Evolutionary conservation across 805 yeast species (phyloP), one percentile per base, ranked within the genome.

Genomic region (Kuraishia floccosa): DNA sequence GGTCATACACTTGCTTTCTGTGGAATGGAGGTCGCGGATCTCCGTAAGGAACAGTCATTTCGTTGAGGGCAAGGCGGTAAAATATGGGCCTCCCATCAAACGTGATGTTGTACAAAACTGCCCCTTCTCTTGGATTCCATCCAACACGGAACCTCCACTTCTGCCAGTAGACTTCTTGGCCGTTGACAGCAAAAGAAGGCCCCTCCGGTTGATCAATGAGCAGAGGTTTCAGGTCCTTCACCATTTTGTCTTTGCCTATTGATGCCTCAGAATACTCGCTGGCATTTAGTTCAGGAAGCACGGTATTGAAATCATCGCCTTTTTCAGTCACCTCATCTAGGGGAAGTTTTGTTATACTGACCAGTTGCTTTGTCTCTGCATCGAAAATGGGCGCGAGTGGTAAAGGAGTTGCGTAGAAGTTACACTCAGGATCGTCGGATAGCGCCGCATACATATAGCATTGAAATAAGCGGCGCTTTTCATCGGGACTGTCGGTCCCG

Each of bases 1-100:
- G 65, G 55, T 81, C 91, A 43, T 82, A 81, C 21, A 91, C 91
- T 61, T 79, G 87, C 61, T 82, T 81, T 67, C 89, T 71, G 58
- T 79, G 86, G 60, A 66, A 76, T 39, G 91, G 91, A 28, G 76
- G 75, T 56, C 89, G 68, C 46, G 87, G 85, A 52, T 81, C 89
- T 52, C 84, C 87, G 49, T 82, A 81, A 21, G 91, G 91, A 40
- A 82, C 93, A 24, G 89, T 80, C 93, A 82, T 81, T 57, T 81
- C 93, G 34, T 80, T 72, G 43, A 80, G 57, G 3, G 86, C 67
- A 28, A 79, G 53, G 59, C 91, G 67, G 66, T 81, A 80, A 48
- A 80, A 69, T 26, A 74, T 58, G 30, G 80, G 76, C 56, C 91
- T 72, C 31, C 87, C 89, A 52, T 79, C 76, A 63, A 78, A 81